Percentiles rank a stretch among this genome's conserved stretches.
Conservation (phyloP, 108 stramenopile species). For the Aurantiochytrium sp. region DNA sequence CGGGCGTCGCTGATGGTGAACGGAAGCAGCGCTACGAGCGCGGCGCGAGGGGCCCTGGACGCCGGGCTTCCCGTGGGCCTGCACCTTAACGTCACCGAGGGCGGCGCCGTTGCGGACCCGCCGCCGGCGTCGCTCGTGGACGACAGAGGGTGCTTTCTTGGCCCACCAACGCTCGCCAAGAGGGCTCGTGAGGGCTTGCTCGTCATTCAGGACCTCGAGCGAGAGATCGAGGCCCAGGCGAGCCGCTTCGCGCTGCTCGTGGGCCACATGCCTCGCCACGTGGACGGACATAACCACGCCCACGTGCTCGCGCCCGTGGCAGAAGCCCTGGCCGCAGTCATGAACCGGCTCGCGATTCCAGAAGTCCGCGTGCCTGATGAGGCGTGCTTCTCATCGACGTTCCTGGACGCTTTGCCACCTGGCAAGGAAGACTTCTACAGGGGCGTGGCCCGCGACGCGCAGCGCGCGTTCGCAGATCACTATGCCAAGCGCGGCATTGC, state of each 20-base stretch:
- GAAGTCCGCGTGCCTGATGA: neutral
- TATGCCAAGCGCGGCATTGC: neutral
- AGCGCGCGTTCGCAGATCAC: neutral
- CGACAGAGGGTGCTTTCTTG: neutral
- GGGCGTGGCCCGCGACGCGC: neutral
- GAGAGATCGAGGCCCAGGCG: neutral
- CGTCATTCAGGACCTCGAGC: neutral
- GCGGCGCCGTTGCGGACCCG: neutral
- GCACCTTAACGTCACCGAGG: conserved; percentile 2
- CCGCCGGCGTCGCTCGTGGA: neutral
- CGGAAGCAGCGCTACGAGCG: neutral
- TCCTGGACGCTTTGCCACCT: neutral
- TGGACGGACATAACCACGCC: conserved; percentile 2
- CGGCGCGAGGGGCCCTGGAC: neutral
- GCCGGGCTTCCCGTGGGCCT: conserved; percentile 4
- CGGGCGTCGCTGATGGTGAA: neutral
- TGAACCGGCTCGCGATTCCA: neutral
- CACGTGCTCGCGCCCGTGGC: neutral
- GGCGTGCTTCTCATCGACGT: neutral
- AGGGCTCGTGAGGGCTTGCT: neutral
- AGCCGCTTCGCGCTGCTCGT: neutral
- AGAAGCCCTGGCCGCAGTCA: neutral
- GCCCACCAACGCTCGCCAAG: neutral
- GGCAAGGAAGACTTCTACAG: neutral
- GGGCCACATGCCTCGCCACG: neutral